Base-by-base conservation (phyloP, 345 rosid species). In the Boechera divaricarpa region DNA sequence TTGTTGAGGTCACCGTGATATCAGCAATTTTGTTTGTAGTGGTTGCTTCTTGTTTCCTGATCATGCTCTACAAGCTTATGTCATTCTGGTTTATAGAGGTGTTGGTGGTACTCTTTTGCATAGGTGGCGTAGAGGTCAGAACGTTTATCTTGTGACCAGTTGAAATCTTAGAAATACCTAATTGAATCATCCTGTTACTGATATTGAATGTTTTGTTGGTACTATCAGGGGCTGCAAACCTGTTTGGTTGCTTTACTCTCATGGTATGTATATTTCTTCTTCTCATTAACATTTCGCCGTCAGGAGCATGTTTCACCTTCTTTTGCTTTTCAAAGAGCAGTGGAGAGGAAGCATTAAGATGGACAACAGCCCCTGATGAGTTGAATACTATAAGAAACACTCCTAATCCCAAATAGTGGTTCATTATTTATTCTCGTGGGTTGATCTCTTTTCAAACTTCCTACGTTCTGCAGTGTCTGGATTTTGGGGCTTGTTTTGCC, bases 21-120 rank as follows among this genome's bases (percentile, higher is more conserved):
- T 91, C 97, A 54, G 98, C 99, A 51, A 68, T 88, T 72, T 82
- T 91, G 78, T 95, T 92, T 86, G 91, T 95, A 56, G 97, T 91
- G 86, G 59, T 89, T 80, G 99, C 99, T 80, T 95, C 99, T 2
- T 86, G 94, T 72, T 92, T 95, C 88, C 85, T 95, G 85, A 80
- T 92, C 83, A 92, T 92, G 99, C 99, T 95, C 64, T 95, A 92
- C 90, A 91, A 91, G 80, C 85, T 91, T 62, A 95, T 95, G 99
- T 92, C 99, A 45, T 82, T 58, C 87, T 89, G 96, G 99, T 95
- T 95, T 74, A 77, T 92, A 48, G 97, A 91, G 84, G 86, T 92
- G 60, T 85, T 95, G 88, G 97, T 92, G 79, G 94, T 90, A 69
- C 86, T 92, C 56, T 95, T 95, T 81, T 91, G 98, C 89, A 91